Conservation (phyloP, 2,329 filamentous ascomycete species). For the Fusarium anthophilum region DNA sequence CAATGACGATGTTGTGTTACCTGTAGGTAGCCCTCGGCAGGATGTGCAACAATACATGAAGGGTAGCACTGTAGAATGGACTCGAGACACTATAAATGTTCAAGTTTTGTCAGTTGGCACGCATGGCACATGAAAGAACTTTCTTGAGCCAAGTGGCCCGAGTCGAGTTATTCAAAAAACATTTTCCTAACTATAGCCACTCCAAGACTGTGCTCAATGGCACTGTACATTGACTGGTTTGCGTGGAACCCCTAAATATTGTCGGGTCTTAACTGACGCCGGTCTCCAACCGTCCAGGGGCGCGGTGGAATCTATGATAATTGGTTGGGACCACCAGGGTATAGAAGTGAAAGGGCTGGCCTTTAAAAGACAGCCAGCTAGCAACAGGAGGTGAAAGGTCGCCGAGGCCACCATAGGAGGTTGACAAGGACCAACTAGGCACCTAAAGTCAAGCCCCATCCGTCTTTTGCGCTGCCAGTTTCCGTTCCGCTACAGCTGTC, state of each 20-base stretch:
- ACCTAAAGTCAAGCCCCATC: slow-evolving; percentile 18
- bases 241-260: slow-evolving; percentile 40
- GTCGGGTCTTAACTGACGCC: slow-evolving; percentile 17
- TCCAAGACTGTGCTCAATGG: slow-evolving; percentile 19
- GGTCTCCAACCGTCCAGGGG: slow-evolving; percentile 8
- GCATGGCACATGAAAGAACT: background rate
- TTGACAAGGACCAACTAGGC: slow-evolving; percentile 20
- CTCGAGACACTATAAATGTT: slow-evolving; percentile 23
- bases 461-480: slow-evolving; percentile 19
- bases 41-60: slow-evolving; percentile 6
- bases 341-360: slow-evolving; percentile 15
- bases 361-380: slow-evolving; percentile 6
- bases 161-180: background rate
- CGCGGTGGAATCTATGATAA: slow-evolving; percentile 1
- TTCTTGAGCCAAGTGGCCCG: background rate
- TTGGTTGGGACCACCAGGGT: slow-evolving; percentile 32
- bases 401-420: slow-evolving; percentile 25
- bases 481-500: slow-evolving; percentile 27
- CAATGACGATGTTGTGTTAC: slow-evolving; percentile 14
- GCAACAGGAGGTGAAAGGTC: slow-evolving; percentile 21
- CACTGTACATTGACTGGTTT: slow-evolving; percentile 13
- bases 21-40: slow-evolving; percentile 35
- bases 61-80: slow-evolving; percentile 2
- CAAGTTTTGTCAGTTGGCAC: background rate
- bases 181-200: background rate